A percentile compares a stretch with the other conserved stretches of the same genome.
Conservation (phyloP, 805 yeast species). For the Metschnikowia cubensis region DNA sequence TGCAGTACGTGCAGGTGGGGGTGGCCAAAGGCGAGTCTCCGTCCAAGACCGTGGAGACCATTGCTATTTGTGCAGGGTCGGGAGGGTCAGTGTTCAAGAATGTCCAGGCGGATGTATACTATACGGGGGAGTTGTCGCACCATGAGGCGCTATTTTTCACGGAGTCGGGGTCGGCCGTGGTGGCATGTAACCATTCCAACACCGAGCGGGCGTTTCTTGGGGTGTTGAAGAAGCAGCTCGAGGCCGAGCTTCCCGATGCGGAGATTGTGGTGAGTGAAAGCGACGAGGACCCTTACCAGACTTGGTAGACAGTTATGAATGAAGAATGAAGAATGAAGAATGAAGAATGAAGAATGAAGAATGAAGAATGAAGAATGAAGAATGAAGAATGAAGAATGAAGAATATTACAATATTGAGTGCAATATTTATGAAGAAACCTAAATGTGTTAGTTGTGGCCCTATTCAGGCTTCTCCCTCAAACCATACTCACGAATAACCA, state of each 20-base stretch:
- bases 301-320: slow-evolving; percentile 9
- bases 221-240: slow-evolving; percentile 49
- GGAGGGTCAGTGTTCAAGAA: slow-evolving; percentile 76
- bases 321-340: no score
- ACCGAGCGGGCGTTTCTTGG: slow-evolving; percentile 83
- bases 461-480: no score
- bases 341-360: no score
- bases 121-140: slow-evolving; percentile 93
- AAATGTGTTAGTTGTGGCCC: no score
- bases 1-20: slow-evolving; percentile 64
- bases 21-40: slow-evolving; percentile 16
- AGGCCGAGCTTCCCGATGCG: slow-evolving; percentile 38
- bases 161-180: slow-evolving; percentile 68
- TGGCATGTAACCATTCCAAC: slow-evolving; percentile 85
- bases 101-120: slow-evolving; percentile 60
- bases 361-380: no score
- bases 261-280: slow-evolving; percentile 47
- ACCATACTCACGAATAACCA: no score
- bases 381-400: no score
- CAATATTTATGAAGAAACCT: no score
- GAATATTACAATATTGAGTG: no score
- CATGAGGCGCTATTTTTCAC: slow-evolving; percentile 76
- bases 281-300: slow-evolving; percentile 62
- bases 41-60: slow-evolving; percentile 36
- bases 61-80: slow-evolving; percentile 95